Evolutionary conservation across 805 yeast species (phyloP).

Genomic region (Komagataella pseudopastoris): DNA sequence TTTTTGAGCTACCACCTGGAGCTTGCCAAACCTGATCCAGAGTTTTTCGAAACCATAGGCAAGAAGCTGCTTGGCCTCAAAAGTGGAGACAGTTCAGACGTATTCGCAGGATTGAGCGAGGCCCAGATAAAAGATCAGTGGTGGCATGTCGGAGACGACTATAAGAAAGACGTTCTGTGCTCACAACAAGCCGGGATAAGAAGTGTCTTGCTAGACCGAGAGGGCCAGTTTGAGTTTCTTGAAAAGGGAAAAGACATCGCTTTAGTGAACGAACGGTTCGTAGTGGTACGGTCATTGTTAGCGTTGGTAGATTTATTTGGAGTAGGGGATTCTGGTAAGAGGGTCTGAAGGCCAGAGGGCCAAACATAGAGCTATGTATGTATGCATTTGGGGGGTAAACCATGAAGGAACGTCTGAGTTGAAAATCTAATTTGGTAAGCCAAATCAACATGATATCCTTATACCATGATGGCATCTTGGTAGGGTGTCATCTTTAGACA

Average conservation of each 20-base stretch:
- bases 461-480: neutral
- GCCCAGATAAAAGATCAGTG: slow-evolving; percentile 6
- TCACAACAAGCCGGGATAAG: slow-evolving; percentile 47
- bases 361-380: neutral
- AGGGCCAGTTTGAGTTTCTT: slow-evolving; percentile 11
- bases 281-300: neutral
- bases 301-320: slow-evolving; percentile 1
- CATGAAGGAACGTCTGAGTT: neutral
- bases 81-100: slow-evolving; percentile 2
- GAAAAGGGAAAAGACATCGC: neutral
- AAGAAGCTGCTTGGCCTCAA: neutral
- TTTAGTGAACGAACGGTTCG: neutral
- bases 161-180: slow-evolving; percentile 38
- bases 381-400: neutral
- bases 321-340: neutral
- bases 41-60: slow-evolving; percentile 26
- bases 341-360: neutral
- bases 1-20: slow-evolving; percentile 48
- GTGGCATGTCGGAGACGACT: slow-evolving; percentile 65
- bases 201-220: slow-evolving; percentile 40
- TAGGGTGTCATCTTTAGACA: neutral
- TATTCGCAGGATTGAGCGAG: slow-evolving; percentile 4
- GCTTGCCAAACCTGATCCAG: slow-evolving; percentile 33
- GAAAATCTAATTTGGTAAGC: neutral
- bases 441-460: neutral